These are phyloP conservation scores for Porcisia deanei DNA, from an alignment of 208 protist genomes.

Conservation along the genomic window DNA sequence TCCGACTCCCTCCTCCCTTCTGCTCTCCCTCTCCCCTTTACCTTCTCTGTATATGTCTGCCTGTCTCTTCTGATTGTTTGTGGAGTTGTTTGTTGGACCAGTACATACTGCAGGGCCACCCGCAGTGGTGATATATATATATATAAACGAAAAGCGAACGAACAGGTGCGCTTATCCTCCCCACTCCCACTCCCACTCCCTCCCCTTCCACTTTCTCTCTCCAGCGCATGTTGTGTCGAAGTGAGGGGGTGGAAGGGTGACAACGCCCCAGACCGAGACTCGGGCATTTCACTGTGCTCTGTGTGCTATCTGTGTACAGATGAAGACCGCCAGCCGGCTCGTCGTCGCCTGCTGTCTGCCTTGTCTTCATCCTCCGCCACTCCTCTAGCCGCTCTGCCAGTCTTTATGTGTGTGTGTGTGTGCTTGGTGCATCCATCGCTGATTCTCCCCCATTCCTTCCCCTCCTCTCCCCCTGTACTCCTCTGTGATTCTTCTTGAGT, in stretches of 20 bases:
- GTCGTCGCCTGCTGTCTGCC: background rate
- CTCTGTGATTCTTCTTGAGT: background rate
- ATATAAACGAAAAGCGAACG: too few species aligned
- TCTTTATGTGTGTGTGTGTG: background rate
- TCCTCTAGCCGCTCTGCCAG: background rate
- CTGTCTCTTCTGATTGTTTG: background rate
- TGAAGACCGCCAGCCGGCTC: background rate
- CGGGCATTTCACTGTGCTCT: background rate
- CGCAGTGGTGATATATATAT: too few species aligned
- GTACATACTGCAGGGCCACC: too few species aligned
- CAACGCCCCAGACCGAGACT: background rate
- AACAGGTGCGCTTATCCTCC: too few species aligned
- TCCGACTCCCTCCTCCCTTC: background rate
- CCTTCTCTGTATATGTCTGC: background rate
- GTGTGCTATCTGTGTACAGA: background rate
- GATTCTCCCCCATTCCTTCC: background rate
- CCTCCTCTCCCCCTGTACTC: background rate
- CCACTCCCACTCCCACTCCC: background rate
- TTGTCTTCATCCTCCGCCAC: background rate
- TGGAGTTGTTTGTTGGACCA: too few species aligned
- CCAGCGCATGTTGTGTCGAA: background rate
- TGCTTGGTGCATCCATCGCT: background rate
- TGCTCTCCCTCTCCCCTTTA: background rate
- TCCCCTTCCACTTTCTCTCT: background rate
- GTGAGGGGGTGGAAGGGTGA: background rate